phyloP scores from a whole-genome alignment of 2,329 filamentous ascomycete species.

The Stagonosporopsis vannaccii region DNA sequence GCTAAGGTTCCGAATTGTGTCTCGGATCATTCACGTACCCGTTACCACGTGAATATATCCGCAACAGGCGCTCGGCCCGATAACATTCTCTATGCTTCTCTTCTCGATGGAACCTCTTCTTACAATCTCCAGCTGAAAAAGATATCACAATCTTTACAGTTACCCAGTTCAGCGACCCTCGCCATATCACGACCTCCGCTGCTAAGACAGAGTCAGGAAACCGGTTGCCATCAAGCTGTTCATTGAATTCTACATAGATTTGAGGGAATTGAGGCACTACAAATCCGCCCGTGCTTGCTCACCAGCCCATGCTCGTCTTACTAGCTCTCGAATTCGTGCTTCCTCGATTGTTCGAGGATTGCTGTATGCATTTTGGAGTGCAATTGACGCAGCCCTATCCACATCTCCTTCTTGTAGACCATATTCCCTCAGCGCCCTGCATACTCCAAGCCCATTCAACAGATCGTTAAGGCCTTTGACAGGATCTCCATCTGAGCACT shows the following conservation, averaged over 20 bases:
- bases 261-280: background rate
- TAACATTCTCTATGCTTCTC: too few species aligned
- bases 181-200: too few species aligned
- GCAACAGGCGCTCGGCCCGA: background rate
- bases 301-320: background rate
- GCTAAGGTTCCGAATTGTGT: background rate
- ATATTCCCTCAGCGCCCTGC: background rate
- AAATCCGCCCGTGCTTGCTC: constrained; percentile 34
- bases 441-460: background rate
- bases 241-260: background rate
- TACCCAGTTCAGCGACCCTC: too few species aligned
- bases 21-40: background rate
- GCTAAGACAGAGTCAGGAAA: too few species aligned
- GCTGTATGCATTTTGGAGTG: background rate
- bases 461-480: background rate
- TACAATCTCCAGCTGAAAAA: too few species aligned
- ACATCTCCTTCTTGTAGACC: background rate
- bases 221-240: too few species aligned
- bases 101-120: too few species aligned
- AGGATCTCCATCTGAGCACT: background rate
- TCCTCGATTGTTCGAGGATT: background rate
- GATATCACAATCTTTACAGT: too few species aligned
- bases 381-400: background rate
- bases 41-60: background rate
- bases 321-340: background rate